Percentiles rank a stretch among this genome's conserved stretches.
These are phyloP conservation scores for Saccharum officinarum DNA, from an alignment of 176 grass and related monocot genomes.

Conservation along the genomic window DNA sequence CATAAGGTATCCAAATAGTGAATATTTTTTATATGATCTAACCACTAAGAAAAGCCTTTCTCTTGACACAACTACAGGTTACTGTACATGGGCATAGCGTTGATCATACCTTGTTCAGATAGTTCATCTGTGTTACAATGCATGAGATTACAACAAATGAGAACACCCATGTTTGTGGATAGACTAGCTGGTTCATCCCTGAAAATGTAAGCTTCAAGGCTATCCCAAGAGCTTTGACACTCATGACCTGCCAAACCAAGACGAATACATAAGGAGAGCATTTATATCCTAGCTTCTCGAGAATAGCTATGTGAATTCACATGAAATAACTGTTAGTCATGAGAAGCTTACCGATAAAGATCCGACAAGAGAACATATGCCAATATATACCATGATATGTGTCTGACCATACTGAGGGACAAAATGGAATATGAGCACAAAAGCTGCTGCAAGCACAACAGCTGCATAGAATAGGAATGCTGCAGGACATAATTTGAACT, in stretches of 20 bases:
- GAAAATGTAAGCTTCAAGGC: conserved; percentile 97
- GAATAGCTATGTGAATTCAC: conserved; percentile 4
- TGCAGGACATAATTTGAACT: conserved; percentile 45
- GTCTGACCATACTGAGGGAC: conserved; percentile 83
- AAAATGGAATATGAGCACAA: conserved; percentile 74
- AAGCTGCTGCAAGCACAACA: conserved; percentile 62
- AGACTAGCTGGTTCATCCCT: conserved; percentile 90
- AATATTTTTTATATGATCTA: neutral
- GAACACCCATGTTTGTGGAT: conserved; percentile 95
- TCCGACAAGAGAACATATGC: conserved; percentile 81
- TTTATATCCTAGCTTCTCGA: conserved; percentile 10
- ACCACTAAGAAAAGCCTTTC: neutral
- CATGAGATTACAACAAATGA: conserved; percentile 74
- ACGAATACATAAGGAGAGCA: conserved; percentile 7
- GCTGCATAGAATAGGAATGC: conserved; percentile 72
- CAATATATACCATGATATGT: conserved; percentile 83
- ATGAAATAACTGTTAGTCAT: neutral
- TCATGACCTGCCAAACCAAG: conserved; percentile 83
- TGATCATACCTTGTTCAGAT: conserved; percentile 91
- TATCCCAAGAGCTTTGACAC: conserved; percentile 96
- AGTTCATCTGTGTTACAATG: conserved; percentile 93
- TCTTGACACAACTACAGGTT: neutral
- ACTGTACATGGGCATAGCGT: neutral
- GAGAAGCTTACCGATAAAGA: conserved; percentile 69
- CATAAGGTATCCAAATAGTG: neutral